Evolutionary conservation across 2,329 filamentous ascomycete species (phyloP).

Genomic region (Diaporthe batatas): DNA sequence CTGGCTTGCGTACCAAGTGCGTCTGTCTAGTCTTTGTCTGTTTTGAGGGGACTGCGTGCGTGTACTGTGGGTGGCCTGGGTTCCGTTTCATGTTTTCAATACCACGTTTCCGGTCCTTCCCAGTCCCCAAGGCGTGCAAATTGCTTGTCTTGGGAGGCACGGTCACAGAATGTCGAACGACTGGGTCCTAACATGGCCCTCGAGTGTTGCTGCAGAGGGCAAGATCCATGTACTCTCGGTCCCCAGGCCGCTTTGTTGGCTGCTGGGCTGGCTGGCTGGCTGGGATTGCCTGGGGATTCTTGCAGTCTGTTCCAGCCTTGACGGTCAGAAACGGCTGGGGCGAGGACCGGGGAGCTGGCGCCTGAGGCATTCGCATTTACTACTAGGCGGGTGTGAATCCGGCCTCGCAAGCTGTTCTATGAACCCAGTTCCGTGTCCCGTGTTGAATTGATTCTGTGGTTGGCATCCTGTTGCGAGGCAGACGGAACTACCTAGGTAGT

Average conservation of each 20-base stretch:
- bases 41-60: neutral
- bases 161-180: neutral
- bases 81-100: slow-evolving; percentile 14
- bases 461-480: neutral
- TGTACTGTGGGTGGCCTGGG: slow-evolving; percentile 20
- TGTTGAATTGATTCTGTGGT: neutral
- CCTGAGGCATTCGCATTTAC: neutral
- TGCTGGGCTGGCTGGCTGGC: neutral
- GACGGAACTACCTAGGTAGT: neutral
- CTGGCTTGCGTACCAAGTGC: slow-evolving; percentile 19
- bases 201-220: neutral
- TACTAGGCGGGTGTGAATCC: neutral
- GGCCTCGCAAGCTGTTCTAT: neutral
- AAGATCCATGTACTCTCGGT: neutral
- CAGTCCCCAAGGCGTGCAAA: neutral
- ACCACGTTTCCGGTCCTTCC: neutral
- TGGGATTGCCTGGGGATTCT: neutral
- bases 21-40: slow-evolving; percentile 3
- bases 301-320: neutral
- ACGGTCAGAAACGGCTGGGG: neutral
- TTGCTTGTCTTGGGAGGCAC: neutral
- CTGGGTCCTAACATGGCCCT: neutral
- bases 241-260: neutral
- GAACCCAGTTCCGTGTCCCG: neutral
- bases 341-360: neutral